Percentiles rank a stretch among this genome's conserved stretches.
These are phyloP conservation scores for Penicillium sp. DNA, from an alignment of 2,329 filamentous ascomycete genomes.

Conservation along the genomic window DNA sequence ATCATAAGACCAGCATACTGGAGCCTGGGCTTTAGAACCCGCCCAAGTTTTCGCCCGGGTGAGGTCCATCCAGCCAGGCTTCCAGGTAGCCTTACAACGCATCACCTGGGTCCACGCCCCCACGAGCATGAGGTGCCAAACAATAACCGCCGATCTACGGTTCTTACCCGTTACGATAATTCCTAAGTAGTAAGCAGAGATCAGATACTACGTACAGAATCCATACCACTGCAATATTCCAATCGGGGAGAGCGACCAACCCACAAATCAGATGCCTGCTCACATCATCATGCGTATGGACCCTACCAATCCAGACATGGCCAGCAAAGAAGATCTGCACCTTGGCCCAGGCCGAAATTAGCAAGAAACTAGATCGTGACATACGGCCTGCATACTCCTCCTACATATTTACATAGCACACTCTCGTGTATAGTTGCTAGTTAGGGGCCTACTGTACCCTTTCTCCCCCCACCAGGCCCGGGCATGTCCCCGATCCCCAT, in stretches of 20 bases:
- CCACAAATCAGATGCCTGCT: background rate
- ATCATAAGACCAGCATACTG: constrained; percentile 7
- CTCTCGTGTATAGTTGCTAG: too few relatives aligned
- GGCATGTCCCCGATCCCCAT: background rate
- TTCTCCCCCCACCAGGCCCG: background rate
- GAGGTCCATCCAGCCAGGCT: background rate
- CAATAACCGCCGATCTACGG: background rate
- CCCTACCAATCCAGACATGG: constrained; percentile 13
- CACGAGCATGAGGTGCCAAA: background rate
- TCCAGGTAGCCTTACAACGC: background rate
- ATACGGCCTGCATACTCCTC: background rate
- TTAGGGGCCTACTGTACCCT: background rate
- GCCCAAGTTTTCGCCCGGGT: constrained; percentile 9
- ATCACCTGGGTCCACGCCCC: background rate
- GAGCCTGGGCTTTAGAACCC: background rate
- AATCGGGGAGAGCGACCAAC: background rate
- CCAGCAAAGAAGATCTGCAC: constrained; percentile 14
- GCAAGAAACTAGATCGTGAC: constrained; percentile 23
- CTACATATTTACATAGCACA: too few relatives aligned
- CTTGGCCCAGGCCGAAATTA: background rate
- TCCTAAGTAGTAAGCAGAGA: background rate
- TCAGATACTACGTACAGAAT: background rate
- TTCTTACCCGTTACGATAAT: background rate
- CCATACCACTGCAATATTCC: background rate
- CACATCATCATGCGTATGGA: constrained; percentile 17